Evolutionary conservation across 1,139 yeast genomes (phyloP), one percentile per base, ranked within the genome.

Genomic region (Magnusiomyces tetraspermus): DNA sequence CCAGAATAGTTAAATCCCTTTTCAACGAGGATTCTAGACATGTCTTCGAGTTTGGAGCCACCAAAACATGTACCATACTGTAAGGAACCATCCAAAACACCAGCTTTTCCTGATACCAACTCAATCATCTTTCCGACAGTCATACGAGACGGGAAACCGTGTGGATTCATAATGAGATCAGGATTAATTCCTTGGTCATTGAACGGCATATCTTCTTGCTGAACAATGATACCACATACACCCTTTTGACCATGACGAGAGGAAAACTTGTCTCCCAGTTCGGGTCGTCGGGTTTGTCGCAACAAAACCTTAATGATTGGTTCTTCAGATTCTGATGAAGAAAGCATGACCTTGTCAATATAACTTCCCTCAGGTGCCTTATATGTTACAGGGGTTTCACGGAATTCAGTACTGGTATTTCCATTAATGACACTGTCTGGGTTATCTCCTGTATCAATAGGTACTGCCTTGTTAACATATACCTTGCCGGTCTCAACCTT

Each of bases 121-220:
- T 92, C 99, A 61, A 94, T 83, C 97, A 92, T 92, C 69, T 92
- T 92, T 57, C 98, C 99, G 26, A 92, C 98, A 48, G 99, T 92
- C 99, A 92, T 92, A 76, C 98, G 95, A 41, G 97, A 90, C 59
- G 98, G 98, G 82, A 90, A 90, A 72, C 97, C 98, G 67, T 90
- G 98, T 1, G 98, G 98, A 65, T 90, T 90, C 96, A 90, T 90
- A 64, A 90, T 90, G 60, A 92, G 89, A 71, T 90, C 98, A 0
- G 98, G 98, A 2, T 80, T 75, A 47, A 90, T 79, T 63, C 97
- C 97, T 57, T 82, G 78, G 62, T 90, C 97, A 65, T 83, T 86
- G 68, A 90, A 92, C 33, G 98, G 98, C 77, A 92, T 77, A 66
- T 92, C 98, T 67, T 89, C 97, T 65, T 90, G 97, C 63, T 87